phyloP scores from a whole-genome alignment of 441 rosid genomes.

The Adansonia madagascariensis region DNA sequence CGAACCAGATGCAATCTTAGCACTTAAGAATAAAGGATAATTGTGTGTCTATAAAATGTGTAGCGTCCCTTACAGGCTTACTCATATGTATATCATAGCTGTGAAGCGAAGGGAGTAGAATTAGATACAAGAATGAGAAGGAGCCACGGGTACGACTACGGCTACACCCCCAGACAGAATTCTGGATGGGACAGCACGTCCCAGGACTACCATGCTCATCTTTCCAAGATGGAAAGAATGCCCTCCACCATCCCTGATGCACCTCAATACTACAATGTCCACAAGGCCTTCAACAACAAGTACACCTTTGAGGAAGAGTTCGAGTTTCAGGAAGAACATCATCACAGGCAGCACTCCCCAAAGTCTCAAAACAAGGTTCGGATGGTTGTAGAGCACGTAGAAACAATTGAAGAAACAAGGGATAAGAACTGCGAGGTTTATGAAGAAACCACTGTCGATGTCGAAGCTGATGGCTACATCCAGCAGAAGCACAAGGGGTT shows the following conservation, averaged over 20 bases:
- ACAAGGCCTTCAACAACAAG: conserved; percentile 39
- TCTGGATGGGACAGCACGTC: conserved; percentile 38
- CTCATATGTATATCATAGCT: neutral
- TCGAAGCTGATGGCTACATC: conserved; percentile 39
- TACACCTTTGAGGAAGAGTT: conserved; percentile 3
- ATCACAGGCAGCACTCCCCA: conserved; percentile 9
- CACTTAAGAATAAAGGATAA: conserved; percentile 33
- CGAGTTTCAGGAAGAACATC: neutral
- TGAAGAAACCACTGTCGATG: conserved; percentile 34
- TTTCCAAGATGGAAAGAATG: conserved; percentile 33
- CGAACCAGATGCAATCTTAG: conserved; percentile 42
- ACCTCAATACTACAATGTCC: conserved; percentile 46
- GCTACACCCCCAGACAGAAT: conserved; percentile 17
- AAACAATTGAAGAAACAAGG: too few species aligned
- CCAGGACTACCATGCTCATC: conserved; percentile 43
- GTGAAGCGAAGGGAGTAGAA: neutral
- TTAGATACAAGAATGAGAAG: conserved; percentile 13
- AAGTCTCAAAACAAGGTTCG: conserved; percentile 46
- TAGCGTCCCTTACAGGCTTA: neutral
- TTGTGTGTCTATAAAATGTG: conserved; percentile 38
- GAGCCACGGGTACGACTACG: neutral
- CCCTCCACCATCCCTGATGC: conserved; percentile 35
- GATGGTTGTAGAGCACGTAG: conserved; percentile 31
- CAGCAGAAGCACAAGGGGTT: conserved; percentile 45
- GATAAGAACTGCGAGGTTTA: neutral